Evolutionary conservation across 306 rosid species (phyloP).

Genomic region (Prunus fruticosa): DNA sequence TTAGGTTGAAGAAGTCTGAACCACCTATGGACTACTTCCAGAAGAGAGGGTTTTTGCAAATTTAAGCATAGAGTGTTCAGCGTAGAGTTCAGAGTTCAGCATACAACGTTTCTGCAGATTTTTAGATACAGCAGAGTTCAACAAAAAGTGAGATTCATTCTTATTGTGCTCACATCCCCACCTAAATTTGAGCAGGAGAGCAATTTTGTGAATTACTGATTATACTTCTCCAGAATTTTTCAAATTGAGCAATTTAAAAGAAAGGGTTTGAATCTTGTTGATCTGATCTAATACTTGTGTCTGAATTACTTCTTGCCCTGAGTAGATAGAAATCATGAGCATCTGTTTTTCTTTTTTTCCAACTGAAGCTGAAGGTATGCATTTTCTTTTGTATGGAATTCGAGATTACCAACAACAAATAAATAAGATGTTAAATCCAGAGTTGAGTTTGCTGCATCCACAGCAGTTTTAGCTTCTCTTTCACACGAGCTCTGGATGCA

Average conservation of each 20-base stretch:
- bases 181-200: conserved; percentile 12
- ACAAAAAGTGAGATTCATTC: conserved; percentile 12
- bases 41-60: not conserved
- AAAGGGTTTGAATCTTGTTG: not conserved
- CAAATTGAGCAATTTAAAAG: not conserved
- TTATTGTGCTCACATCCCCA: conserved; percentile 21
- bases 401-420: not conserved
- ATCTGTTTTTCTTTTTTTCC: no score
- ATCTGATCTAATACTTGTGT: not conserved
- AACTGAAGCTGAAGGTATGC: no score
- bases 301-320: no score
- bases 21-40: not conserved
- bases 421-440: not conserved
- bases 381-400: not conserved
- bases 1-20: conserved; percentile 63
- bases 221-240: not conserved
- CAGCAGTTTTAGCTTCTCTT: not conserved
- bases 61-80: no score
- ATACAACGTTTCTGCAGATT: not conserved
- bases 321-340: no score
- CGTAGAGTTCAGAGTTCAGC: not conserved
- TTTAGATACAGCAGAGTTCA: conserved; percentile 19
- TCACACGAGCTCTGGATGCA: not conserved
- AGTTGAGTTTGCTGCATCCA: not conserved
- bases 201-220: conserved; percentile 33